Percentiles rank a stretch among this genome's conserved stretches.
Conservation (phyloP, 495 filamentous ascomycete species). For the Hypoxylon lienhwacheense region DNA sequence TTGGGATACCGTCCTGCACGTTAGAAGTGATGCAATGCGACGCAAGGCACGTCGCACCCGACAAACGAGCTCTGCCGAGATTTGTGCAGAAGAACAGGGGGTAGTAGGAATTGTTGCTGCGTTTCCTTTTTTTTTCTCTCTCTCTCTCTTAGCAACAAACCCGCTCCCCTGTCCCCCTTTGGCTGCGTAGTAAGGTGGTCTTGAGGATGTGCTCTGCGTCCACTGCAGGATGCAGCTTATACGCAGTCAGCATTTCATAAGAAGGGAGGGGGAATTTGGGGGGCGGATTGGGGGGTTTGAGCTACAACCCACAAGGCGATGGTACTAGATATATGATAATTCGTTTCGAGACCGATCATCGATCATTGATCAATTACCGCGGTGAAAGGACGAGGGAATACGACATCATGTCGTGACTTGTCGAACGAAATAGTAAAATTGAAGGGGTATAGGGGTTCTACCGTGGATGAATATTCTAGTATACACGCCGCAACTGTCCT, state of each 20-base stretch:
- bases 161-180: too few species aligned
- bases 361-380: too few species aligned
- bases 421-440: too few species aligned
- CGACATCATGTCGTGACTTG: conserved; percentile 2
- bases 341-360: background rate
- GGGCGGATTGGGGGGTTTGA: too few species aligned
- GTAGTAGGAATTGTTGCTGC: too few species aligned
- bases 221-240: conserved; percentile 11
- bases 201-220: too few species aligned
- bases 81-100: conserved; percentile 24
- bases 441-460: conserved; percentile 5
- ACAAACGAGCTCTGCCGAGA: conserved; percentile 22
- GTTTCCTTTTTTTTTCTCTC: too few species aligned
- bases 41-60: conserved; percentile 28
- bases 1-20: conserved; percentile 6
- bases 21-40: conserved; percentile 17
- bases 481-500: too few species aligned
- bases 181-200: conserved; percentile 16
- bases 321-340: conserved; percentile 28
- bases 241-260: conserved; percentile 35
- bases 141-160: too few species aligned
- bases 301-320: conserved; percentile 17
- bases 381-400: background rate
- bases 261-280: conserved; percentile 18
- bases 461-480: too few species aligned